phyloP scores from a whole-genome alignment of 2,329 filamentous ascomycete genomes.

The Xylaria hypoxylon region DNA sequence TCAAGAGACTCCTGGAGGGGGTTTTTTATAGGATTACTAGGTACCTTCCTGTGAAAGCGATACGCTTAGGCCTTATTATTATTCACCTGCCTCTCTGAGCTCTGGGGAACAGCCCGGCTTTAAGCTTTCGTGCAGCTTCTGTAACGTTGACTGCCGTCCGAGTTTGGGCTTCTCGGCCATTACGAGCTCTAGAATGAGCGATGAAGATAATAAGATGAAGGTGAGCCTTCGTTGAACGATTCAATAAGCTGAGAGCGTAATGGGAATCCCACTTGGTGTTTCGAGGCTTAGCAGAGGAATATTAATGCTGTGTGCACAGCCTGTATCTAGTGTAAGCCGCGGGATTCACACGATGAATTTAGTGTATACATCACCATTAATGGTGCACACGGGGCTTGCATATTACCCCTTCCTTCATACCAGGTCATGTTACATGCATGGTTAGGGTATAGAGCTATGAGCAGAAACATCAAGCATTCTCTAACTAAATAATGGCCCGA shows the following conservation, averaged over 20 bases:
- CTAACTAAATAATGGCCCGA: constrained; percentile 21
- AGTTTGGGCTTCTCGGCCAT: constrained; percentile 4
- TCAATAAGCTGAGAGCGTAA: constrained; percentile 6
- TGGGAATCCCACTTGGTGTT: constrained; percentile 9
- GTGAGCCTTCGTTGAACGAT: constrained; percentile 13
- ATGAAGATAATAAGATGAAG: constrained; percentile 20
- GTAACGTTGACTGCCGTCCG: constrained; percentile 27
- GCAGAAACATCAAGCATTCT: constrained; percentile 26
- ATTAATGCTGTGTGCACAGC: constrained; percentile 15
- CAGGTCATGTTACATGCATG: constrained; percentile 24
- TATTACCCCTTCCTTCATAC: constrained; percentile 26
- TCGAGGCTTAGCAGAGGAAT: constrained; percentile 12
- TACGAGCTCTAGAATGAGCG: constrained; percentile 7
- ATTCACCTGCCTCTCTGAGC: constrained; percentile 28
- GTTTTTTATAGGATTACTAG: neutral
- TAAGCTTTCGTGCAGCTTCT: constrained; percentile 19
- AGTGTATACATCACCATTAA: constrained; percentile 1
- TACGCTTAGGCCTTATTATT: constrained; percentile 2
- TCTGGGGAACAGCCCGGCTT: constrained; percentile 5
- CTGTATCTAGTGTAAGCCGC: constrained; percentile 13
- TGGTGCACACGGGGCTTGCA: constrained; percentile 32
- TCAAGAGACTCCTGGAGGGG: constrained; percentile 1
- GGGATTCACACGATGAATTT: constrained; percentile 7
- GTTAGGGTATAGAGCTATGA: constrained; percentile 16
- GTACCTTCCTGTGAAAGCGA: constrained; percentile 1